Percentiles rank a stretch among this genome's conserved stretches.
Evolutionary conservation across 495 filamentous ascomycete genomes (phyloP).

Genomic region (Neurospora sp.): DNA sequence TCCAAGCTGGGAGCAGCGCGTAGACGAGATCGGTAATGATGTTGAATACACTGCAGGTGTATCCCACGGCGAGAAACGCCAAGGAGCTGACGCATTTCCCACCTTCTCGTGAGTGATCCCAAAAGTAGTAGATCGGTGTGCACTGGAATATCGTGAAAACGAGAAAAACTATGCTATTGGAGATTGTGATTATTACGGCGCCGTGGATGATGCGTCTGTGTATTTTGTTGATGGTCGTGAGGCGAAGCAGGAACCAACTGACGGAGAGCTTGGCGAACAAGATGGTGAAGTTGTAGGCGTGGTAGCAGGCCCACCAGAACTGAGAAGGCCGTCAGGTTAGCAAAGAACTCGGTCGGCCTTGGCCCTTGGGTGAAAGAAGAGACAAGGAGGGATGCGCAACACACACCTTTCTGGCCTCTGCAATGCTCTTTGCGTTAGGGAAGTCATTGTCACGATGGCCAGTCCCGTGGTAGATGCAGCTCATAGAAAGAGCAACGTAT

Average conservation of each 20-base stretch:
- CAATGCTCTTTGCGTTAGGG: not conserved
- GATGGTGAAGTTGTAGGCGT: slow-evolving; percentile 9
- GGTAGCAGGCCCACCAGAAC: slow-evolving; percentile 15
- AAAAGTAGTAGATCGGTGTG: slow-evolving; percentile 18
- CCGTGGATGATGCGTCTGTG: slow-evolving; percentile 17
- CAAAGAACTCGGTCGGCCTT: not conserved
- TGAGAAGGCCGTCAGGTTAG: not conserved
- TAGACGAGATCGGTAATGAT: slow-evolving; percentile 24
- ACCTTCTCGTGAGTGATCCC: slow-evolving; percentile 1
- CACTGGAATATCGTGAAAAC: slow-evolving; percentile 18
- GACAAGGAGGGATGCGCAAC: not conserved
- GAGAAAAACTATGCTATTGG: slow-evolving; percentile 8
- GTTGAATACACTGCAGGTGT: slow-evolving; percentile 16
- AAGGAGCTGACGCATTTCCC: slow-evolving; percentile 17
- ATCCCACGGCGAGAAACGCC: slow-evolving; percentile 13
- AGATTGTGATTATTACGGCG: slow-evolving; percentile 5
- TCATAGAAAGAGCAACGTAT: slow-evolving; percentile 6
- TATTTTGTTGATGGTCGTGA: slow-evolving; percentile 7
- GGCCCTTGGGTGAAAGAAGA: not conserved
- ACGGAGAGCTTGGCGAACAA: slow-evolving; percentile 20
- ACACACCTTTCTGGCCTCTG: slow-evolving; percentile 5
- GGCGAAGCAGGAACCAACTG: slow-evolving; percentile 21
- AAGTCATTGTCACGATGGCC: not conserved
- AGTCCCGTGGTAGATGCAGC: slow-evolving; percentile 5
- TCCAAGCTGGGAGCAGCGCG: slow-evolving; percentile 22